Base-by-base conservation (phyloP, 2,329 filamentous ascomycete genomes). In the Rosellinia necatrix region DNA sequence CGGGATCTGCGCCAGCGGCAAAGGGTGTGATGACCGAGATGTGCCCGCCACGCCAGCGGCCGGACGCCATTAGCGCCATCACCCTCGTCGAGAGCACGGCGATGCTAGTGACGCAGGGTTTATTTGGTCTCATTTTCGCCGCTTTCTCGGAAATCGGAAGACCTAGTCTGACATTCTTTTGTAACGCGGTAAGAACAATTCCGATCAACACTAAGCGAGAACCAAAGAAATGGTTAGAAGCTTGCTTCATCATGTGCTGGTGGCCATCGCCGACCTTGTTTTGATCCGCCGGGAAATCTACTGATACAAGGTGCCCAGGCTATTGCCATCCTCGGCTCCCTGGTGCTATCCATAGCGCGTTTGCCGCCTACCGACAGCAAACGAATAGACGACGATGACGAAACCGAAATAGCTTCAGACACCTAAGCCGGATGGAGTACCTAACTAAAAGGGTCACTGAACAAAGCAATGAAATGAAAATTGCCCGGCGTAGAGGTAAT, bases 21-120 rank as follows among this genome's bases (percentile, higher is more conserved):
- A 91, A 90, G 62, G 88, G 87, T 0, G 85, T 87, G n/a, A 89
- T 90, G 56, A 81, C 88, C 0, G 82, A 88, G 53, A 87, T 90
- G 85, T 86, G 86, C 40, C 75, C 85, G 0, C 76, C 82, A 1
- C 77, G 77, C 0, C 81, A 87, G 52, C 78, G 87, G 0, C 79
- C 82, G 0, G 87, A 91, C 65, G 87, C 88, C 0, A 73, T 91
- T 3, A 85, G 85, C 34, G 86, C 85, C 0, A 85, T 91, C 10
- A 89, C 85, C 0, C 73, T 90, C 0, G 82, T 90, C 0, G 88
- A 91, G 66, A 89, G 88, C 60, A 79, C 89, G 27, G 87, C 86
- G 0, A 76, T 81, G 21, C 71, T 91, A 1, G 75, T 80, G 0
- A 90, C 86, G 0, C 84, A 83, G 55, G 84, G 84, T 0, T 63